These are phyloP conservation scores for Phoma sp. DNA, from an alignment of 2,329 filamentous ascomycete species.

Conservation along the genomic window DNA sequence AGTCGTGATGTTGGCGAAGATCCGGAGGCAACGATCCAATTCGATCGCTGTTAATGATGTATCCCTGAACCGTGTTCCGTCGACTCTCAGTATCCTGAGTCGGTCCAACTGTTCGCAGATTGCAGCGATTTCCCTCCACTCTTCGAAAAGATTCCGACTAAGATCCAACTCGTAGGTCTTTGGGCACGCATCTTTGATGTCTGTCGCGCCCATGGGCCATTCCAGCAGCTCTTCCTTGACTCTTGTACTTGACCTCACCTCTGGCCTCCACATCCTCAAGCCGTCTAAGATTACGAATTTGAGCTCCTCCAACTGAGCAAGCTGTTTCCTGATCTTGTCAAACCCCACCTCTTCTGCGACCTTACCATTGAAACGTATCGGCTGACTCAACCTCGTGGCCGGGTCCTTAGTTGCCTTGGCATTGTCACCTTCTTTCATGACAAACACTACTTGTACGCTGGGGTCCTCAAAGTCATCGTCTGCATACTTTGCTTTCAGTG, in stretches of 20 bases:
- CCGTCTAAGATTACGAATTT: slow-evolving; percentile 84
- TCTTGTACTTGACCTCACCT: slow-evolving; percentile 27
- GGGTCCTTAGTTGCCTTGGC: slow-evolving; percentile 23
- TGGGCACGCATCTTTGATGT: slow-evolving; percentile 64
- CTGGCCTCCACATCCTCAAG: slow-evolving; percentile 62
- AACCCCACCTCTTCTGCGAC: slow-evolving; percentile 94
- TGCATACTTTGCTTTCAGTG: slow-evolving; percentile 83
- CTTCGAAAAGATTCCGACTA: slow-evolving; percentile 80
- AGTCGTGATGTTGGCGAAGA: slow-evolving; percentile 50
- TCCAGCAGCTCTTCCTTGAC: slow-evolving; percentile 18
- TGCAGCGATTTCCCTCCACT: slow-evolving; percentile 68
- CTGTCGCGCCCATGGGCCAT: slow-evolving; percentile 42
- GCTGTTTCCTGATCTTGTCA: slow-evolving; percentile 83
- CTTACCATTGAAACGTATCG: slow-evolving; percentile 78
- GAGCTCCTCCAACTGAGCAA: slow-evolving; percentile 79
- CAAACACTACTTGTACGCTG: slow-evolving; percentile 40
- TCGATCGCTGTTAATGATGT: slow-evolving; percentile 34
- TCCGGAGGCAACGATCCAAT: slow-evolving; percentile 27
- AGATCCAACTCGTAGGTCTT: slow-evolving; percentile 78
- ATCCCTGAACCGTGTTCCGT: slow-evolving; percentile 73
- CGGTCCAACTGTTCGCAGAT: slow-evolving; percentile 75
- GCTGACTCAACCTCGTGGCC: slow-evolving; percentile 43
- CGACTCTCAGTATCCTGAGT: slow-evolving; percentile 71
- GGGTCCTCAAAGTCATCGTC: slow-evolving; percentile 57
- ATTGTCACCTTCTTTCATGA: slow-evolving; percentile 26